These are phyloP conservation scores for Flaveria brownii DNA, from an alignment of 129 eudicot genomes.

Conservation along the genomic window DNA sequence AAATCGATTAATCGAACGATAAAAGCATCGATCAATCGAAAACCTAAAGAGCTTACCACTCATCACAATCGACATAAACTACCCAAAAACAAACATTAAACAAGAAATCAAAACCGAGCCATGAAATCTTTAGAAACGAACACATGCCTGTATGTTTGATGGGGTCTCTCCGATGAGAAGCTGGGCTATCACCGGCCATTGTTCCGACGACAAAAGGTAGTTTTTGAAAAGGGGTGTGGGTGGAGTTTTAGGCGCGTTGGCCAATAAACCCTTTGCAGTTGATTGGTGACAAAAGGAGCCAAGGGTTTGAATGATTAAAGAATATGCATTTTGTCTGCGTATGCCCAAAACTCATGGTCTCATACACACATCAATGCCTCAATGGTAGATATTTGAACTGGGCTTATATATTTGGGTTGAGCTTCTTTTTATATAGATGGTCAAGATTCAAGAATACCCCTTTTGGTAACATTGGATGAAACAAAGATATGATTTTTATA, in stretches of 20 bases:
- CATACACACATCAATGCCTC: no score
- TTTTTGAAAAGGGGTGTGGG: conserved; percentile 5
- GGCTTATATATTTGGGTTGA: no score
- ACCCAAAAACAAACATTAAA: not conserved
- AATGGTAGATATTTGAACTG: no score
- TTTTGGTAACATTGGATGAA: no score
- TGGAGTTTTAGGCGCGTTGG: conserved; percentile 29
- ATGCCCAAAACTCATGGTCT: no score
- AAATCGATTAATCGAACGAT: not conserved
- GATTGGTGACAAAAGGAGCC: not conserved
- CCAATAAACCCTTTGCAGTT: not conserved
- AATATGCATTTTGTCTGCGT: conserved; percentile 28
- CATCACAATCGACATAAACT: not conserved
- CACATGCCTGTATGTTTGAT: conserved; percentile 68
- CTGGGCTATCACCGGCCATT: conserved; percentile 67
- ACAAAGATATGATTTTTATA: no score
- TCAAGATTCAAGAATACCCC: no score
- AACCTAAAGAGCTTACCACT: not conserved
- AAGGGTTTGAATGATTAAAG: not conserved
- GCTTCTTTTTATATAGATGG: no score
- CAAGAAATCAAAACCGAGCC: not conserved
- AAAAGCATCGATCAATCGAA: not conserved
- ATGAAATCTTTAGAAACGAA: not conserved
- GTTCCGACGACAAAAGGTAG: not conserved
- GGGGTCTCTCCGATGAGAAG: conserved; percentile 64